Percentiles rank a stretch among this genome's conserved stretches.
Conservation (phyloP, 176 grass and related monocot genomes). For the Elymus sibiricus region DNA sequence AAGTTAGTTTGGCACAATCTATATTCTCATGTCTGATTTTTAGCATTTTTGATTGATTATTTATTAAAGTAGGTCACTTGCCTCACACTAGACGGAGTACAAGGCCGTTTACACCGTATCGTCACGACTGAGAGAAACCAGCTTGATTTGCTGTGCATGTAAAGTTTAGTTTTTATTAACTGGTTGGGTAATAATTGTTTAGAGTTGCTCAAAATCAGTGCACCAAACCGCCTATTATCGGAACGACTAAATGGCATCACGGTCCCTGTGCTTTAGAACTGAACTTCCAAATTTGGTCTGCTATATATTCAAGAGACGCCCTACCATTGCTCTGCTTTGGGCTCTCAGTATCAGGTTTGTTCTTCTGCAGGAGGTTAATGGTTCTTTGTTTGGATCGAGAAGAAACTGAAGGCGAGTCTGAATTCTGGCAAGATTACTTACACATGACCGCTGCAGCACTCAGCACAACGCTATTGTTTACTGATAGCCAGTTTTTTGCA, state of each 20-base stretch:
- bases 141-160: neutral
- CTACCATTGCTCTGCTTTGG: too few species aligned
- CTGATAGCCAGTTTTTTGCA: neutral
- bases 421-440: neutral
- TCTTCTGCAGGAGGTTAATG: neutral
- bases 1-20: too few species aligned
- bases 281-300: neutral
- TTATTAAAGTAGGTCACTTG: too few species aligned
- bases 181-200: conserved; percentile 8
- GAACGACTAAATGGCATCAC: neutral
- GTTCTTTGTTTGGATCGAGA: neutral
- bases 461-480: neutral
- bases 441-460: too few species aligned
- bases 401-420: neutral
- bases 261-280: neutral
- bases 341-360: neutral
- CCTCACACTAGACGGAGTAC: neutral
- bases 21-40: too few species aligned
- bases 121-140: neutral
- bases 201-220: neutral
- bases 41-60: too few species aligned
- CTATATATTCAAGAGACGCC: too few species aligned
- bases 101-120: neutral
- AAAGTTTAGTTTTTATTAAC: neutral
- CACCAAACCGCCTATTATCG: neutral